A percentile compares a stretch with the other conserved stretches of the same genome.
Evolutionary conservation across 495 filamentous ascomycete species (phyloP).

Genomic region (Daldinia childiae): DNA sequence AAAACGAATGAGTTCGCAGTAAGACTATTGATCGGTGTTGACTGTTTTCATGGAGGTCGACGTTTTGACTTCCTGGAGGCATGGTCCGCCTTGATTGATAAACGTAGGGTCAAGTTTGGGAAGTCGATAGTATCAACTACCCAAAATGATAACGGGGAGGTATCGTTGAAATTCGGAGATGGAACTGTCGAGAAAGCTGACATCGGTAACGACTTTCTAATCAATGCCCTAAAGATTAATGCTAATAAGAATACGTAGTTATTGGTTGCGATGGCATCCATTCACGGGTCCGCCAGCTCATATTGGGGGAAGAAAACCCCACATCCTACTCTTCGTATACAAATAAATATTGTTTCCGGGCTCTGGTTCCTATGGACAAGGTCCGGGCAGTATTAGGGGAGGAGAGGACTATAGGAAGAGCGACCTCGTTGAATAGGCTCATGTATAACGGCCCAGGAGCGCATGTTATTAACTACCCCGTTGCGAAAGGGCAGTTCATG

Average conservation of each 20-base stretch:
- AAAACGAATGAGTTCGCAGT: conserved; percentile 45
- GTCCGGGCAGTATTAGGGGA: conserved; percentile 45
- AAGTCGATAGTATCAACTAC: conserved; percentile 44
- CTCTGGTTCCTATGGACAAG: conserved; percentile 52
- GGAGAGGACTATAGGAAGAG: conserved; percentile 29
- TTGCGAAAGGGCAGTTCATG: conserved; percentile 49
- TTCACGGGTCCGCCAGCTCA: conserved; percentile 51
- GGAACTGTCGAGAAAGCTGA: conserved; percentile 47
- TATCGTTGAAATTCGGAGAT: conserved; percentile 49
- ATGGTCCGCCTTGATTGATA: conserved; percentile 48
- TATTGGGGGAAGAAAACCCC: conserved; percentile 46
- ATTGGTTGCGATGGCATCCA: conserved; percentile 59
- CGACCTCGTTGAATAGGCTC: conserved; percentile 43
- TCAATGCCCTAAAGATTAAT: neutral
- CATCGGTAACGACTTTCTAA: conserved; percentile 37
- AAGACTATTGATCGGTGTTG: conserved; percentile 50
- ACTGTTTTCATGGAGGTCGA: conserved; percentile 54
- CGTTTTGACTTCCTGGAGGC: conserved; percentile 55
- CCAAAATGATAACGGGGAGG: conserved; percentile 21
- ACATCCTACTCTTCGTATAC: conserved; percentile 49
- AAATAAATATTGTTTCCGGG: conserved; percentile 55
- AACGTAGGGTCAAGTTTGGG: conserved; percentile 44
- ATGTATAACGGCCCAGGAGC: conserved; percentile 56
- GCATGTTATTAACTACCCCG: conserved; percentile 54
- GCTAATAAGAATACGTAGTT: conserved; percentile 40